Evolutionary conservation across 139 green algal species (phyloP).

Genomic region (Tetradesmus lagerheimii): DNA sequence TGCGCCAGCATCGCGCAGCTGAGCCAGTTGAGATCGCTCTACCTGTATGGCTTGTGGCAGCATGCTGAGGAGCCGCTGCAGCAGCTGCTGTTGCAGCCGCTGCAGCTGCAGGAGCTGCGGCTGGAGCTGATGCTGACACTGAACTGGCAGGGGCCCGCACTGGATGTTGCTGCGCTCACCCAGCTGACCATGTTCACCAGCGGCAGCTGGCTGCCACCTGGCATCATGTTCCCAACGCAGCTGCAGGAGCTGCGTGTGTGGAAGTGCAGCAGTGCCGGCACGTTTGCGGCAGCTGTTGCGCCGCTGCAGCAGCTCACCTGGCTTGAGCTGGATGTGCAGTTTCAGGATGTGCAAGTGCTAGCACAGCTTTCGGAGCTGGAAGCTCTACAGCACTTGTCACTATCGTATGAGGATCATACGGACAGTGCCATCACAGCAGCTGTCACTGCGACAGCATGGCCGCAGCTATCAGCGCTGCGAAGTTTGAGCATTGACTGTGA

Average conservation of each 20-base stretch:
- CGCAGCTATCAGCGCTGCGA: not conserved
- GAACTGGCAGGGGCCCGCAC: not conserved
- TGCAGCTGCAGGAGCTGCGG: not conserved
- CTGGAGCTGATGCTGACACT: not conserved
- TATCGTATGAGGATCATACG: not conserved
- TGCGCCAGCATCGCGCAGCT: not conserved
- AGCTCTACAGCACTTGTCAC: not conserved
- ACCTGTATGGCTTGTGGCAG: not conserved
- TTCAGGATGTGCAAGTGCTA: not conserved
- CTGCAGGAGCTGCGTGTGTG: not conserved
- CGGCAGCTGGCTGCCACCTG: not conserved
- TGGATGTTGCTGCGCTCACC: not conserved
- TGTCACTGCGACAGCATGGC: not conserved
- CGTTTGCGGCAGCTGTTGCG: no score
- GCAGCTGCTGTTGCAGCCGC: not conserved
- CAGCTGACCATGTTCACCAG: not conserved
- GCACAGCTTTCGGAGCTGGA: not conserved
- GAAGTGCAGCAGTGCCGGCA: not conserved
- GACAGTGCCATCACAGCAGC: no score
- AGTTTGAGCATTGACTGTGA: not conserved
- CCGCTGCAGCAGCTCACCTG: not conserved
- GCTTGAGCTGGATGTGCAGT: not conserved
- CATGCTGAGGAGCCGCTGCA: not conserved
- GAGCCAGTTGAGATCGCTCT: not conserved
- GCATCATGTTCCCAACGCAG: not conserved